Conservation (phyloP, 495 filamentous ascomycete species). For the Clohesyomyces aquaticus region DNA sequence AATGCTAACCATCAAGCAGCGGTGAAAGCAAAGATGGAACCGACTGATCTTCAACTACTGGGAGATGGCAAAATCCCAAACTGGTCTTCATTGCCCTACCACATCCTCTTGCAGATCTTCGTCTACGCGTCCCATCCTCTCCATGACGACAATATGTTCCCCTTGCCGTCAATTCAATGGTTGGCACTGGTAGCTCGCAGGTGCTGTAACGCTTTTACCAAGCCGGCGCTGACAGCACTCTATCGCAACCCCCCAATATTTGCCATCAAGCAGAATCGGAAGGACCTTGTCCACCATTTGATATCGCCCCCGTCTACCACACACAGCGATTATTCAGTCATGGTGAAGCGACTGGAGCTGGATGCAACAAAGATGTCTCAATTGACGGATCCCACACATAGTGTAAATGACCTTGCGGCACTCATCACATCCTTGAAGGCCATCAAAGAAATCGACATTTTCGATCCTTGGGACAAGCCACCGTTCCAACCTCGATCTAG, state of each 20-base stretch:
- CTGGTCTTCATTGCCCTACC: conserved; percentile 74
- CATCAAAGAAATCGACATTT: conserved; percentile 60
- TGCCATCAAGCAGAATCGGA: conserved; percentile 53
- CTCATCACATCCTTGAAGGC: conserved; percentile 59
- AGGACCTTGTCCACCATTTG: conserved; percentile 56
- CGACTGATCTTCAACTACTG: conserved; percentile 1
- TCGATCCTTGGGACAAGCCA: conserved; percentile 57
- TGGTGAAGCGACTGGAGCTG: conserved; percentile 70
- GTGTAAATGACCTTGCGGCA: conserved; percentile 40
- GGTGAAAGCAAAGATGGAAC: neutral
- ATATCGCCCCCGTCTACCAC: conserved; percentile 48
- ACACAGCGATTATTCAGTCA: conserved; percentile 62
- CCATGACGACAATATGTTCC: conserved; percentile 52
- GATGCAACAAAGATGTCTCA: conserved; percentile 52
- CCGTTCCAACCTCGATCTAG: conserved; percentile 56
- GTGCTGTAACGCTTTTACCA: conserved; percentile 68
- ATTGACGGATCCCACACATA: conserved; percentile 27
- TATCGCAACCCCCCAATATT: conserved; percentile 70
- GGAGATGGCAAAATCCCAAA: conserved; percentile 26
- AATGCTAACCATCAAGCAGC: conserved; percentile 12
- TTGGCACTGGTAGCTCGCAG: conserved; percentile 63
- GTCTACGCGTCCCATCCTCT: conserved; percentile 65
- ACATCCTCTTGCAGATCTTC: conserved; percentile 72
- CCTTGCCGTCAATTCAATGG: conserved; percentile 57
- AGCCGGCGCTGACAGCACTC: conserved; percentile 74